Conservation (phyloP, 2,329 filamentous ascomycete genomes). For the Atkinsonella texensis region DNA sequence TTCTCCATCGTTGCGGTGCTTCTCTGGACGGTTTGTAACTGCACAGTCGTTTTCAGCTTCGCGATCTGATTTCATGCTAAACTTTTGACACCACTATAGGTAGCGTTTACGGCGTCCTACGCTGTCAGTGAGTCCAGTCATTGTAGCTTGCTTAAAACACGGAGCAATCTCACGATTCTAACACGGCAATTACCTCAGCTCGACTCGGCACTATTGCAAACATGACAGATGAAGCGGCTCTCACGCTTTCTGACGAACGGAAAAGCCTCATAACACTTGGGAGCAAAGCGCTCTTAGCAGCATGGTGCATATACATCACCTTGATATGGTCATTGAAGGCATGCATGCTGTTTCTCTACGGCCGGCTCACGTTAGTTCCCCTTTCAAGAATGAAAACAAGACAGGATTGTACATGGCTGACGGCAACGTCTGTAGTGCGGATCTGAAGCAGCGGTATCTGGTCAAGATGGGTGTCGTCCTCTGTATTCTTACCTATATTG, state of each 20-base stretch:
- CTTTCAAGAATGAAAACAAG: neutral
- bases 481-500: constrained; percentile 20
- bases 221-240: constrained; percentile 19
- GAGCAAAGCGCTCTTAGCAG: constrained; percentile 21
- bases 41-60: neutral
- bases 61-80: neutral
- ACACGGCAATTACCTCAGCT: constrained; percentile 12
- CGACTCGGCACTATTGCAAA: constrained; percentile 27
- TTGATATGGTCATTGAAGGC: constrained; percentile 31
- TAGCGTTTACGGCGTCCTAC: neutral
- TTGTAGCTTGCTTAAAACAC: too few species aligned
- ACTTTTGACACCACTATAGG: neutral
- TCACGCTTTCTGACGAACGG: constrained; percentile 17
- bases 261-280: constrained; percentile 19
- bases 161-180: neutral
- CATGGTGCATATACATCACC: constrained; percentile 29
- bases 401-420: neutral
- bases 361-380: constrained; percentile 26
- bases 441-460: constrained; percentile 9
- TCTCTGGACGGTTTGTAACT: constrained; percentile 2
- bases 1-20: neutral
- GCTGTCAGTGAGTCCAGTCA: neutral
- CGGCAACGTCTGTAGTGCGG: constrained; percentile 15
- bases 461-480: constrained; percentile 22
- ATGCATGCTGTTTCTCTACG: constrained; percentile 30